A percentile compares a stretch with the other conserved stretches of the same genome.
phyloP scores from a whole-genome alignment of 768 basidiomycete genomes.

The Boletus reticulatus region DNA sequence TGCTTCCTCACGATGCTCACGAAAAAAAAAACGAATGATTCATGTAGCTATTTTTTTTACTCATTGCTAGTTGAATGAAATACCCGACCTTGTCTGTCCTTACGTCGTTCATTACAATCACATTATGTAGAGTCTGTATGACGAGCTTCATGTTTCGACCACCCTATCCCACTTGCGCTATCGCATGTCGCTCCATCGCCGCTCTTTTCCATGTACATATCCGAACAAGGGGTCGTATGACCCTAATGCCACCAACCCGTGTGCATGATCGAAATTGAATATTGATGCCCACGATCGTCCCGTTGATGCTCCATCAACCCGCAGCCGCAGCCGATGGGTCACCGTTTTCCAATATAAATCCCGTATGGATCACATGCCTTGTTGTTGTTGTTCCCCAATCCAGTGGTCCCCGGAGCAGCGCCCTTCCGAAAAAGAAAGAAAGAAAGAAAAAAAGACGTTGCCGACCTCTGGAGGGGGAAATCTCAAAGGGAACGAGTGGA shows the following conservation, averaged over 20 bases:
- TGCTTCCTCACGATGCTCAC: slow-evolving; percentile 15
- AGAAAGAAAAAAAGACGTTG: too few relatives aligned
- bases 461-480: not conserved
- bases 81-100: slow-evolving; percentile 18
- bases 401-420: not conserved
- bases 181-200: slow-evolving; percentile 2
- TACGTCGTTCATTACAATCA: slow-evolving; percentile 10
- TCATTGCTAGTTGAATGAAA: slow-evolving; percentile 4
- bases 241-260: not conserved
- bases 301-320: not conserved
- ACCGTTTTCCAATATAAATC: not conserved
- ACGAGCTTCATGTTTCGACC: not conserved
- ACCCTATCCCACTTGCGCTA: not conserved
- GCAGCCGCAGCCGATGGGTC: not conserved
- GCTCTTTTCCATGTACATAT: not conserved
- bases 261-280: not conserved
- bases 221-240: not conserved
- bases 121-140: not conserved
- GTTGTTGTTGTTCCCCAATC: not conserved
- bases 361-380: not conserved
- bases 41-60: slow-evolving; percentile 10
- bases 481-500: not conserved
- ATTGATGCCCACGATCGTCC: slow-evolving; percentile 2
- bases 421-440: too few relatives aligned
- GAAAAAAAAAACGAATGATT: slow-evolving; percentile 8